Base-by-base conservation (phyloP, 1,139 yeast species). In the Protomyces pachydermus region DNA sequence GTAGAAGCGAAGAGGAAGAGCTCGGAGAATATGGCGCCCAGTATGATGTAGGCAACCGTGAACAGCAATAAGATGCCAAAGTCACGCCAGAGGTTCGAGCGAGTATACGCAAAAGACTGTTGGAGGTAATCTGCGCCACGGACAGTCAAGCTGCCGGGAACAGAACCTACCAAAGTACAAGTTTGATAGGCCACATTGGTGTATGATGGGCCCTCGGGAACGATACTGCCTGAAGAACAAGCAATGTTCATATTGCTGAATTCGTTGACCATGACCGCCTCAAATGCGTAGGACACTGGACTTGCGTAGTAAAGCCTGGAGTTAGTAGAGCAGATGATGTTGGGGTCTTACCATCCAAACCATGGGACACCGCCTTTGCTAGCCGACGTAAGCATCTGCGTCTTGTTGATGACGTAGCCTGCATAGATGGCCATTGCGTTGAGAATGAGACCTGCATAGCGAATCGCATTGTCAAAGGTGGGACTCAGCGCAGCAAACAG, bases 11-110 rank as follows among this genome's bases (percentile, higher is more conserved):
- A 67, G 65, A 34, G 60, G 62, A 65, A 75, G 78, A 42, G 83
- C 84, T 71, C 82, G 78, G 74, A 81, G 78, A 73, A 78, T 82
- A 60, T 82, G 16, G 83, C 78, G 55, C 71, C 71, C 64, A 85
- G 76, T 75, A 86, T 85, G 73, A 61, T 61, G 35, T 61, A 85
- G 80, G 45, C 84, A 56, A 62, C 80, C 34, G 77, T 75, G 72
- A 81, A 87, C 3, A 79, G 88, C 66, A 84, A 62, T 51, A 81
- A 76, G 69, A 89, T 85, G 72, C 95, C 96, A 70, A 84, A 82
- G 72, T 89, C 86, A 78, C 96, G 84, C 97, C 97, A 90, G 72
- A 83, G 82, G 74, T 90, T 91, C 8, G 76, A 68, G 69, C 81
- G 79, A 54, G 74, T 71, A 74, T 87, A 88, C 12, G 72, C 68